Evolutionary conservation across 345 rosid genomes (phyloP).

Genomic region (Pistacia vera): DNA sequence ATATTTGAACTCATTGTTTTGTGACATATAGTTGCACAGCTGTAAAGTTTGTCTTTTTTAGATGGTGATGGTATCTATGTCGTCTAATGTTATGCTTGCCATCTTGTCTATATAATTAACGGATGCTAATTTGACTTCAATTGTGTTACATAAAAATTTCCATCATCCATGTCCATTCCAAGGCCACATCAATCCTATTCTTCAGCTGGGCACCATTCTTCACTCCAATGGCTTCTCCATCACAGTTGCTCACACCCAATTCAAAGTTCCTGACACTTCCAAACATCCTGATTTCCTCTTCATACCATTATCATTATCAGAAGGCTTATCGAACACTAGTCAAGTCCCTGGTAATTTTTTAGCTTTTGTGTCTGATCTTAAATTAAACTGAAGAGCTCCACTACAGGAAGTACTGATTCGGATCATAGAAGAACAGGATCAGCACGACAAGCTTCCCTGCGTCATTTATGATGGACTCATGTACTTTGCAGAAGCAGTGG

Average conservation of each 20-base stretch:
- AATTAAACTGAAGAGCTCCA: conserved; percentile 14
- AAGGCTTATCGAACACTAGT: background rate
- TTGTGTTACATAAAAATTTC: too few relatives aligned
- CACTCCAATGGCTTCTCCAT: conserved; percentile 6
- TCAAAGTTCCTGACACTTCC: background rate
- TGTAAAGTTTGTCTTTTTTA: too few relatives aligned
- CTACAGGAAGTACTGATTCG: conserved; percentile 18
- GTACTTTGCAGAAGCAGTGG: conserved; percentile 20
- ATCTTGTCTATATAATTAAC: too few relatives aligned
- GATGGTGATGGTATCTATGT: too few relatives aligned
- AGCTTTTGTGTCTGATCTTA: background rate
- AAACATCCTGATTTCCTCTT: conserved; percentile 3
- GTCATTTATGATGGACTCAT: conserved; percentile 20
- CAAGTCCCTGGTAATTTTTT: background rate
- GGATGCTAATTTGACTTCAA: too few relatives aligned
- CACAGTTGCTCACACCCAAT: conserved; percentile 3
- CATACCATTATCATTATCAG: background rate
- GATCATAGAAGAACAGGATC: background rate
- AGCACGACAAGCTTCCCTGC: background rate
- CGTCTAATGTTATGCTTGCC: too few relatives aligned
- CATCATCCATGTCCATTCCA: background rate
- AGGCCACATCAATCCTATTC: conserved; percentile 28
- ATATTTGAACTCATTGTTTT: background rate
- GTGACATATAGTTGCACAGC: background rate
- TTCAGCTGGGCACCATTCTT: conserved; percentile 15